A percentile compares a stretch with the other conserved stretches of the same genome.
These are phyloP conservation scores for Nyssa sinensis DNA, from an alignment of 148 eudicot genomes.

Conservation along the genomic window DNA sequence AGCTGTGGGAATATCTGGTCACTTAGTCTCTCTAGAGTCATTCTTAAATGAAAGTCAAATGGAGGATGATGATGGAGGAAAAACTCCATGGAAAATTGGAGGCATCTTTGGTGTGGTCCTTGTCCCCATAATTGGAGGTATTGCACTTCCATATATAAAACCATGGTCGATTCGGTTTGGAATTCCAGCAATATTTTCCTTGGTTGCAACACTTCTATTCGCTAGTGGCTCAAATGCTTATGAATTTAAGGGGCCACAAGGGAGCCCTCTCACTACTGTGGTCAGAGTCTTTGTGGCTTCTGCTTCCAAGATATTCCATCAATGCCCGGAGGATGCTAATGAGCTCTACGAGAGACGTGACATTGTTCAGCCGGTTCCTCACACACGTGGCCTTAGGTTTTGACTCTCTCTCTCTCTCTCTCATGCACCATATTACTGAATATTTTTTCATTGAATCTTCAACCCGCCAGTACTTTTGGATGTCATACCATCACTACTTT, in stretches of 20 bases:
- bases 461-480: too few relatives aligned
- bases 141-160: slow-evolving; percentile 39
- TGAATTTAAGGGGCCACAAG: slow-evolving; percentile 25
- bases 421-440: not conserved
- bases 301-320: slow-evolving; percentile 25
- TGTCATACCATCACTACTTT: not conserved
- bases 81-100: not conserved
- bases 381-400: slow-evolving; percentile 30
- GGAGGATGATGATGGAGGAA: not conserved
- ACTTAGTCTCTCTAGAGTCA: slow-evolving; percentile 20
- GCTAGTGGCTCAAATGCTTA: slow-evolving; percentile 31
- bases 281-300: slow-evolving; percentile 46
- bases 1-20: slow-evolving; percentile 53
- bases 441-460: not conserved
- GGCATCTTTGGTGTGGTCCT: slow-evolving; percentile 17
- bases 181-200: slow-evolving; percentile 37
- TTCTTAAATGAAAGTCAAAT: slow-evolving; percentile 15
- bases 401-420: not conserved
- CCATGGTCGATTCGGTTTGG: slow-evolving; percentile 53
- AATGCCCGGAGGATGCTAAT: slow-evolving; percentile 16
- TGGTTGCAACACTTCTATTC: slow-evolving; percentile 33
- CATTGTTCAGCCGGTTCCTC: slow-evolving; percentile 9
- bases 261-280: slow-evolving; percentile 42
- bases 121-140: slow-evolving; percentile 23
- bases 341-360: slow-evolving; percentile 19